Evolutionary conservation across 2,329 filamentous ascomycete genomes (phyloP), one percentile per base, ranked within the genome.

Genomic region (Biscogniauxia marginata): DNA sequence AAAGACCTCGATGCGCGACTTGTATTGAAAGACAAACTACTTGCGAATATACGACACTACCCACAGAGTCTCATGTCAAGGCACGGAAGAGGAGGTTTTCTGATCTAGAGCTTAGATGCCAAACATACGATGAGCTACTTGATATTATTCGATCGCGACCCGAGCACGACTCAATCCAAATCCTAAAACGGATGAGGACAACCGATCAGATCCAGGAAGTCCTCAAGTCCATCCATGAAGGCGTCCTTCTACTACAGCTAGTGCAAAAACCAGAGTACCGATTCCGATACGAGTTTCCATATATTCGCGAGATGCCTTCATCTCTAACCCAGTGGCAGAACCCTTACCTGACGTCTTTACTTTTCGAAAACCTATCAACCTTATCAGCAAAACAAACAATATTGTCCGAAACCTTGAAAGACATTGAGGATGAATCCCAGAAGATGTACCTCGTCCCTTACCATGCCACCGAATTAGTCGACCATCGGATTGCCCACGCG

Each of bases 31-130:
- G 64, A 46, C 58, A 62, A 25, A 61, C 60, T 4, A 20, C 49
- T 16, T 67, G 65, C 64, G 65, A 65, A 55, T 67, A 67, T 49
- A 63, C 59, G 13, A 66, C 64, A 11, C 60, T 64, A 7, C 65
- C 65, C 9, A 60, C 64, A 24, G 64, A 67, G 53, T 63, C 65
- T 18, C 64, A 66, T 48, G 55, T 63, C 8, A 60, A 43, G 47
- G 65, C 65, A 11, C 65, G 64, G 45, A 67, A 63, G 48, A 58
- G 65, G 4, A 63, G 57, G n/a, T 45, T 66, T 23, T 62, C 56
- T 34, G 57, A 63, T 21, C 64, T 66, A 20, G 60, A 65, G 51
- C 50, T 61, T n/a, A 64, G 46, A 53, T 66, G 63, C 30, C 58
- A 66, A 30, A 55, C 53, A 7, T 65, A 60, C 51, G 63, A 65